phyloP scores from a whole-genome alignment of 2,329 filamentous ascomycete species.

The Epichloe gansuensis region DNA sequence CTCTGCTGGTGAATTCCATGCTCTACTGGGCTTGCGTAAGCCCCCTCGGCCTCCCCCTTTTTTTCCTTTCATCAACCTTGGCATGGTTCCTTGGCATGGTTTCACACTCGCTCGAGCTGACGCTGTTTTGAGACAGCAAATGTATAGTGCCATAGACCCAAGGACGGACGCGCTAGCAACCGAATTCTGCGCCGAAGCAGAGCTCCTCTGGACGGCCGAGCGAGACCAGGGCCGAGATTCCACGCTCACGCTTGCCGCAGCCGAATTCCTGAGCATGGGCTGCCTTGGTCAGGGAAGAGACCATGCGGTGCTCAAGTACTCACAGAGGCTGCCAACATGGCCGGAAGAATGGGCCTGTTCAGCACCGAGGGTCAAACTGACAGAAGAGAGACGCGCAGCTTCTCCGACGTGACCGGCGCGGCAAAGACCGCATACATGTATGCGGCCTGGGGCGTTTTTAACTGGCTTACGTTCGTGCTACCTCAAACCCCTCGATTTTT shows the following conservation, averaged over 20 bases:
- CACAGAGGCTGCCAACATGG: conserved; percentile 15
- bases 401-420: conserved; percentile 9
- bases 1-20: conserved; percentile 23
- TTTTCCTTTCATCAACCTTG: not conserved
- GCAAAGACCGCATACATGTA: conserved; percentile 6
- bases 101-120: no score
- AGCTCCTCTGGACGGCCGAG: conserved; percentile 14
- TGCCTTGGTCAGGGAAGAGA: conserved; percentile 19
- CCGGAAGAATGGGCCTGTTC: conserved; percentile 15
- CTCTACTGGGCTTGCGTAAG: conserved; percentile 24
- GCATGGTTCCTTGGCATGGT: not conserved
- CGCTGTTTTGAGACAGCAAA: conserved; percentile 14
- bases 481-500: not conserved
- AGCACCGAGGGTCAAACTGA: not conserved
- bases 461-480: conserved; percentile 19
- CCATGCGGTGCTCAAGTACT: conserved; percentile 17
- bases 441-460: conserved; percentile 17
- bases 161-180: conserved; percentile 10
- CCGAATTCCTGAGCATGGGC: conserved; percentile 19
- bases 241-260: conserved; percentile 16
- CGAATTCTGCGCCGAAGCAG: conserved; percentile 15
- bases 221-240: conserved; percentile 11
- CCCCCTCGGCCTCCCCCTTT: not conserved
- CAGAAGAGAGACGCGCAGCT: not conserved
- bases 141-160: conserved; percentile 21